Conservation (phyloP, 2,329 filamentous ascomycete genomes). For the Trichoderma atrobrunneum region DNA sequence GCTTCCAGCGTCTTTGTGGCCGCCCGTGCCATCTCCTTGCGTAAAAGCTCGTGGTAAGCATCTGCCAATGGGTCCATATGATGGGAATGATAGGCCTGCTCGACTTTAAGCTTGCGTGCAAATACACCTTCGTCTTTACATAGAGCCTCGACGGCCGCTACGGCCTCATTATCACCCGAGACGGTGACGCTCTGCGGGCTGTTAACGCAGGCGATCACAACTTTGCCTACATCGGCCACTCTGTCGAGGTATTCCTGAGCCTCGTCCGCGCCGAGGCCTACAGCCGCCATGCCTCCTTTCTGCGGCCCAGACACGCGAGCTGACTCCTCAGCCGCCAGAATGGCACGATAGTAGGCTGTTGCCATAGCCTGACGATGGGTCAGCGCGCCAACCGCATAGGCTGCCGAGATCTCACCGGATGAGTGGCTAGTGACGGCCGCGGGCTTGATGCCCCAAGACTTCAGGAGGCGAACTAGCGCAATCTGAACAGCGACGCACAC, state of each 20-base stretch:
- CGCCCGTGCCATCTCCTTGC: not conserved
- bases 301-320: not conserved
- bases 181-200: conserved; percentile 26
- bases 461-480: not conserved
- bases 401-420: conserved; percentile 13
- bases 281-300: conserved; percentile 25
- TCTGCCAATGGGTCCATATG: conserved; percentile 39
- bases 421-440: conserved; percentile 10
- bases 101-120: conserved; percentile 38
- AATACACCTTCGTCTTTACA: conserved; percentile 30
- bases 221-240: conserved; percentile 20
- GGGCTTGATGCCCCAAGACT: not conserved
- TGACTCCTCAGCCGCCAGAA: not conserved
- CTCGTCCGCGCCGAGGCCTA: conserved; percentile 23
- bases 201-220: conserved; percentile 29
- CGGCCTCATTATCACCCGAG: conserved; percentile 31
- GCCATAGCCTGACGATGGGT: not conserved
- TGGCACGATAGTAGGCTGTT: not conserved
- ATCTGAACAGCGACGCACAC: not conserved
- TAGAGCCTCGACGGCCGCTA: conserved; percentile 25
- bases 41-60: conserved; percentile 18
- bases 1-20: not conserved
- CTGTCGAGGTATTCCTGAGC: not conserved
- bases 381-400: not conserved
- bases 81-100: conserved; percentile 49